Percentiles rank a stretch among this genome's conserved stretches.
Conservation (phyloP, 2,329 filamentous ascomycete genomes). For the Paradendryphiella salina region DNA sequence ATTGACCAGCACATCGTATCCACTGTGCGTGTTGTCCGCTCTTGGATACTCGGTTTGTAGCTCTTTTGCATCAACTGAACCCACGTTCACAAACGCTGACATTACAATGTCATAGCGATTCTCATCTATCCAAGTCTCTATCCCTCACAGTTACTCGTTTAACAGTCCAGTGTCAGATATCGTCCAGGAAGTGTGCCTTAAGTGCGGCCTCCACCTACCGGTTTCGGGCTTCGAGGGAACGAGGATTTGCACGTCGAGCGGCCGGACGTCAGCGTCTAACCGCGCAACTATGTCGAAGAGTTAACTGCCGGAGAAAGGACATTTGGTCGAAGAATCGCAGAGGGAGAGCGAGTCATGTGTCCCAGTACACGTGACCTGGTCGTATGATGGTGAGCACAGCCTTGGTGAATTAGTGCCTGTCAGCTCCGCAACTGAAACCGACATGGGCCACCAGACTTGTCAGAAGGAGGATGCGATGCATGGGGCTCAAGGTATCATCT, state of each 20-base stretch:
- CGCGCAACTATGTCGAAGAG: constrained; percentile 71
- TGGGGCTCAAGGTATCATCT: background rate
- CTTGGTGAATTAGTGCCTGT: constrained; percentile 78
- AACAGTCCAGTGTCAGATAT: constrained; percentile 70
- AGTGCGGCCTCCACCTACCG: constrained; percentile 53
- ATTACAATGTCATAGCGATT: constrained; percentile 75
- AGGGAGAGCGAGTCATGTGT: constrained; percentile 74
- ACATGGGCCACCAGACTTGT: constrained; percentile 13
- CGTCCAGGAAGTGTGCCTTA: constrained; percentile 70
- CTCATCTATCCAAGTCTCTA: constrained; percentile 67
- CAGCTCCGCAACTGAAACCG: constrained; percentile 8
- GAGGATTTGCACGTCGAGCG: constrained; percentile 73
- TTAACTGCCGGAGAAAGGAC: constrained; percentile 69
- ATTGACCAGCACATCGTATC: constrained; percentile 54
- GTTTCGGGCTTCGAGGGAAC: constrained; percentile 50
- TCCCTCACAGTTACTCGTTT: constrained; percentile 62
- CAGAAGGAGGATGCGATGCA: constrained; percentile 6
- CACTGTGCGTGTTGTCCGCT: constrained; percentile 57
- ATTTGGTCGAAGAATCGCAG: constrained; percentile 61
- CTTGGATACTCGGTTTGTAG: constrained; percentile 52
- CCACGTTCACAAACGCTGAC: constrained; percentile 69
- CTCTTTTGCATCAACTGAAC: constrained; percentile 57
- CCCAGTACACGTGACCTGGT: constrained; percentile 73
- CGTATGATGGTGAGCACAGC: constrained; percentile 70
- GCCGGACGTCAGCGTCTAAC: constrained; percentile 69